These are phyloP conservation scores for Lachnellula subtilissima DNA, from an alignment of 2,329 filamentous ascomycete species.

Conservation along the genomic window DNA sequence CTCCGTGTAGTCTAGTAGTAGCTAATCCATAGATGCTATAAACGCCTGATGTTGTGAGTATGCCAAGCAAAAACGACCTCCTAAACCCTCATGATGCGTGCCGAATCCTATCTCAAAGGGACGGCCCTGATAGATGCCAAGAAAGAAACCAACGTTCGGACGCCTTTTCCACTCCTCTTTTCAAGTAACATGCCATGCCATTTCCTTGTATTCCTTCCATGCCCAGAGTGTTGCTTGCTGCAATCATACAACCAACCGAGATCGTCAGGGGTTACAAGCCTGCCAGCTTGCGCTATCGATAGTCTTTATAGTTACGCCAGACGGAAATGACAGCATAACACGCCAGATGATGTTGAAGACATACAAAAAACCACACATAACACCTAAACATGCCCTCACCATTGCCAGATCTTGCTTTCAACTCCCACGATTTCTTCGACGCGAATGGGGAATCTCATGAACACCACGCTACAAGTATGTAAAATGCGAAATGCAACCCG, in stretches of 20 bases:
- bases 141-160: slow-evolving; percentile 15
- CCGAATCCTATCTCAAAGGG: slow-evolving; percentile 9
- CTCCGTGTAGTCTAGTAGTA: slow-evolving; percentile 16
- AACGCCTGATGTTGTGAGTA: slow-evolving; percentile 14
- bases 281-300: slow-evolving; percentile 28
- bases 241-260: slow-evolving; percentile 25
- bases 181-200: slow-evolving; percentile 24
- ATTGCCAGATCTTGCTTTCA: slow-evolving; percentile 25
- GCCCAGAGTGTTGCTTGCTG: slow-evolving; percentile 18
- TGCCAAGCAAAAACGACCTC: slow-evolving; percentile 19
- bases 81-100: slow-evolving; percentile 19
- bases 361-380: slow-evolving; percentile 19
- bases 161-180: slow-evolving; percentile 29
- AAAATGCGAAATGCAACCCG: slow-evolving; percentile 28
- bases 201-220: slow-evolving; percentile 20
- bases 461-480: slow-evolving; percentile 31
- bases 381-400: slow-evolving; percentile 28
- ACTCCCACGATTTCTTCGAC: slow-evolving; percentile 30
- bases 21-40: slow-evolving; percentile 18
- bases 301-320: slow-evolving; percentile 24
- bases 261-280: slow-evolving; percentile 20
- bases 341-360: slow-evolving; percentile 16
- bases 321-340: slow-evolving; percentile 26
- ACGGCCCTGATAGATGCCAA: slow-evolving; percentile 17
- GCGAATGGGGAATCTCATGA: slow-evolving; percentile 33